Conservation (phyloP, 768 basidiomycete genomes). For the Leccinellum albellum region DNA sequence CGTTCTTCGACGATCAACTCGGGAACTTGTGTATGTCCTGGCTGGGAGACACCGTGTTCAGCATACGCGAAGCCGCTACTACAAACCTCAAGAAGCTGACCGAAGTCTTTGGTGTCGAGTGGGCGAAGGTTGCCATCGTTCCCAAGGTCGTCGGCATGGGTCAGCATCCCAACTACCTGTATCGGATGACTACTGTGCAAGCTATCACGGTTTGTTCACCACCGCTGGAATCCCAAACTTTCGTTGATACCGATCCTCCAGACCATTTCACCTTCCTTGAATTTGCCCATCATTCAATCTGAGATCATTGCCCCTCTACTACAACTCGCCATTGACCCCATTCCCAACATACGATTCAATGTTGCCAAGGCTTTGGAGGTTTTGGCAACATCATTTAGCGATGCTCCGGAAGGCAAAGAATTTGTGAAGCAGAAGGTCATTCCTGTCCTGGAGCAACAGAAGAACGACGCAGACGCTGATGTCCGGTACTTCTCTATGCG, state of each 20-base stretch:
- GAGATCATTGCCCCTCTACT: slow-evolving; percentile 84
- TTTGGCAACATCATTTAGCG: slow-evolving; percentile 67
- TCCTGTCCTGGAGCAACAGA: slow-evolving; percentile 82
- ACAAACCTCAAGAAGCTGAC: slow-evolving; percentile 95
- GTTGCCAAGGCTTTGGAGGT: slow-evolving; percentile 94
- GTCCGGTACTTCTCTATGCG: slow-evolving; percentile 91
- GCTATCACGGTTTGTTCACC: slow-evolving; percentile 79
- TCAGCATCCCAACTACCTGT: slow-evolving; percentile 92
- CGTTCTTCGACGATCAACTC: slow-evolving; percentile 97
- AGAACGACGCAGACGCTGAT: slow-evolving; percentile 89
- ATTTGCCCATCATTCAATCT: slow-evolving; percentile 74
- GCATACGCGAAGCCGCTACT: slow-evolving; percentile 97
- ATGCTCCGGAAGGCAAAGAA: slow-evolving; percentile 63
- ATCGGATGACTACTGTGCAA: slow-evolving; percentile 98
- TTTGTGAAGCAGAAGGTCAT: slow-evolving; percentile 71
- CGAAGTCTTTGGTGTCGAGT: slow-evolving; percentile 97
- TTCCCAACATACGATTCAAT: slow-evolving; percentile 99
- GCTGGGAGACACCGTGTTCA: slow-evolving; percentile 97
- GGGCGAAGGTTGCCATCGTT: slow-evolving; percentile 91
- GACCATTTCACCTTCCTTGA: slow-evolving; percentile 94
- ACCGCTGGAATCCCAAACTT: background rate
- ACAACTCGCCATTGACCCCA: slow-evolving; percentile 80
- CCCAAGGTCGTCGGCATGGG: slow-evolving; percentile 98
- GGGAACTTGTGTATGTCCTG: slow-evolving; percentile 98
- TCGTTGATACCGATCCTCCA: slow-evolving; percentile 32